Evolutionary conservation across 1,139 yeast genomes (phyloP).

Genomic region (Kurtzmaniella quercitrusa): DNA sequence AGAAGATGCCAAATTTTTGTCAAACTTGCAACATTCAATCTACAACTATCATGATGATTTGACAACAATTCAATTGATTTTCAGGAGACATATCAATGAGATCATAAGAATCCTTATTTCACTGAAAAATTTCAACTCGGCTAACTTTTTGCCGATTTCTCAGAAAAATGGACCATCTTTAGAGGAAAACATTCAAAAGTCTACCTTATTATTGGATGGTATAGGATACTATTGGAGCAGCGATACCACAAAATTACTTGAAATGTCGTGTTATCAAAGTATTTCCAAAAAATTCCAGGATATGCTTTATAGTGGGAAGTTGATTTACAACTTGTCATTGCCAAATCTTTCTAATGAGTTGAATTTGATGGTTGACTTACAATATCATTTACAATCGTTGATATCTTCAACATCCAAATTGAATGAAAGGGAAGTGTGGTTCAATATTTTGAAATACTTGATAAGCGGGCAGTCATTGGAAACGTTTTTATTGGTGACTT

Average conservation of each 20-base stretch:
- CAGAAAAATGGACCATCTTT: constrained; percentile 5
- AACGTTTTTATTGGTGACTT: constrained; percentile 36
- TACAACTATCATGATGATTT: constrained; percentile 47
- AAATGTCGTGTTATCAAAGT: constrained; percentile 41
- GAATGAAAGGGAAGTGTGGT: constrained; percentile 42
- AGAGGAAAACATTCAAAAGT: constrained; percentile 10
- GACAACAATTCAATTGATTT: constrained; percentile 43
- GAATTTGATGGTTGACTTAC: constrained; percentile 42
- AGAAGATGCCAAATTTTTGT: constrained; percentile 46
- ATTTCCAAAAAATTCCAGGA: constrained; percentile 36
- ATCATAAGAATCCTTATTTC: constrained; percentile 38
- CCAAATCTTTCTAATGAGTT: constrained; percentile 41
- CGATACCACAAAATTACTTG: constrained; percentile 38
- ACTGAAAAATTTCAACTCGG: constrained; percentile 30
- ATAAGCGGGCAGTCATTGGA: constrained; percentile 44
- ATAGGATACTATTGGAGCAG: constrained; percentile 43
- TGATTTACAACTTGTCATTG: constrained; percentile 30
- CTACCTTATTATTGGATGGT: constrained; percentile 36
- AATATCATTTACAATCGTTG: constrained; percentile 35
- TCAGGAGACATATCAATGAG: constrained; percentile 46
- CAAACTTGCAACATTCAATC: constrained; percentile 40
- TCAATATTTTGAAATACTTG: constrained; percentile 38
- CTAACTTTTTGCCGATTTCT: constrained; percentile 8
- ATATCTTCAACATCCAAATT: constrained; percentile 15
- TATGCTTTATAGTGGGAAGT: constrained; percentile 29